Conservation (phyloP, 1,284 basidiomycete species). For the Neolentinus lepideus region DNA sequence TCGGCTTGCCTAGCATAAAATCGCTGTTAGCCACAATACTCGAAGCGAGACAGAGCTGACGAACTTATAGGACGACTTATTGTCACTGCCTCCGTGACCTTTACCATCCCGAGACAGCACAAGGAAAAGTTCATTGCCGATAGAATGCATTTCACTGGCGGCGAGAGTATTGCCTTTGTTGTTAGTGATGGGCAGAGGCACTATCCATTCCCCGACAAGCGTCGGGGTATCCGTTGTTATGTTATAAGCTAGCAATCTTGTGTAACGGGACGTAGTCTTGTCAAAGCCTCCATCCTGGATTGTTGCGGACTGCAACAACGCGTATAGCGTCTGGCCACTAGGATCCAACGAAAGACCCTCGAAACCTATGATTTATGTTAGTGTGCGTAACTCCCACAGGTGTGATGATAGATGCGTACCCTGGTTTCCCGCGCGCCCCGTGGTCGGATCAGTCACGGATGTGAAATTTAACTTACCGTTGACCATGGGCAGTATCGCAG, state of each 20-base stretch:
- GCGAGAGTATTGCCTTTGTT: slow-evolving; percentile 44
- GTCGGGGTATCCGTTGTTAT: slow-evolving; percentile 25
- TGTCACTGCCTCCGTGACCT: slow-evolving; percentile 47
- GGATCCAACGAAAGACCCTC: slow-evolving; percentile 55
- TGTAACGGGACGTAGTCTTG: slow-evolving; percentile 39
- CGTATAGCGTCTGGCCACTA: slow-evolving; percentile 44
- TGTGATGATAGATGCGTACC: slow-evolving; percentile 21
- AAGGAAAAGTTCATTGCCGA: slow-evolving; percentile 46
- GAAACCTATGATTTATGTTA: slow-evolving; percentile 33
- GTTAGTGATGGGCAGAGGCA: slow-evolving; percentile 45
- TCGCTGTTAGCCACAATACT: not conserved
- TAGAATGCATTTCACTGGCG: slow-evolving; percentile 52
- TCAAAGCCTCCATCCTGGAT: slow-evolving; percentile 55
- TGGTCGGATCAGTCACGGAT: slow-evolving; percentile 38
- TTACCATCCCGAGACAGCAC: slow-evolving; percentile 55
- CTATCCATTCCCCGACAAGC: slow-evolving; percentile 53
- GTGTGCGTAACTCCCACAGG: not conserved
- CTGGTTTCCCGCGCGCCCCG: slow-evolving; percentile 41
- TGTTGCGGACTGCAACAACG: slow-evolving; percentile 55
- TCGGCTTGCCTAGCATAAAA: slow-evolving; percentile 37
- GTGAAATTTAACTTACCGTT: slow-evolving; percentile 52
- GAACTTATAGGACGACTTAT: slow-evolving; percentile 52
- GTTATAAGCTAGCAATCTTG: slow-evolving; percentile 52
- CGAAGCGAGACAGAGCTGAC: not conserved
- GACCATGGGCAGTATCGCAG: slow-evolving; percentile 42